Conservation (phyloP, 129 eudicot genomes). For the carrot (Daucus carota) region DH1_v3.0 NC_030384.2:50771501-50772000, state of each 20-base stretch:
- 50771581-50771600: constrained; percentile 35
- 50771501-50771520: too few species aligned
- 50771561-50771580: constrained; percentile 19
- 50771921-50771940: constrained; percentile 42
- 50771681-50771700: constrained; percentile 21
- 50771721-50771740: not conserved
- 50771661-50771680: constrained; percentile 1
- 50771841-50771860: constrained; percentile 9
- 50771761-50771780: not conserved
- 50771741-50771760: not conserved
- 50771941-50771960: constrained; percentile 36
- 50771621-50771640: constrained; percentile 21
- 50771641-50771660: constrained; percentile 45
- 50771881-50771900: not conserved
- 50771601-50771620: constrained; percentile 36
- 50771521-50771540: too few species aligned
- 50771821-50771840: constrained; percentile 36
- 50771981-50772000: constrained; percentile 46
- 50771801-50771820: constrained; percentile 17
- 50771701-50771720: not conserved
- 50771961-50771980: constrained; percentile 67
- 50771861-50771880: not conserved
- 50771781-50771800: constrained; percentile 10
- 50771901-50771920: constrained; percentile 13
- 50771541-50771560: too few species aligned